Evolutionary conservation across 768 basidiomycete genomes (phyloP), one percentile per base, ranked within the genome.

Genomic region (Lentinula lateritia): DNA sequence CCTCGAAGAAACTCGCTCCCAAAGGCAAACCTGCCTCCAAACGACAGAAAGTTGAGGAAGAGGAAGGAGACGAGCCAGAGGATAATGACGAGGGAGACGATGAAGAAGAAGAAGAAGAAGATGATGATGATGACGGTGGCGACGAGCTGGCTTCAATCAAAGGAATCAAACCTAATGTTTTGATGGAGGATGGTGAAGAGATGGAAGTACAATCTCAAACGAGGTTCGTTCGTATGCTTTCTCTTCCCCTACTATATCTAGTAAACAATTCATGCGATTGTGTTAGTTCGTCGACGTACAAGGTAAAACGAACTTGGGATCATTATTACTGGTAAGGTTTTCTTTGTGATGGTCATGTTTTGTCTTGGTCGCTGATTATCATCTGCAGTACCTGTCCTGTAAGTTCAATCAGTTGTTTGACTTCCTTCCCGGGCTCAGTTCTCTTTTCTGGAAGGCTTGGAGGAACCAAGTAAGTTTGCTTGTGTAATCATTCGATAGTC

Each of bases 121-220:
- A 46, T n/a, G 58, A 39, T 13, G 32, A 7, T 10, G 56, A 32
- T 3, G 18, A 32, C 9, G 56, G 28, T 34, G 50, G 50, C 39
- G 82, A 83, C 66, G 82, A 80, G 65, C 77, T 84, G 18, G 76
- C 75, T 54, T 77, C 78, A 67, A 83, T 84, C 55, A 74, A 79
- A 63, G 83, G 83, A 13, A 69, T 82, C 58, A 79, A 79, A 66
- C 83, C 83, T 38, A 79, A 78, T 35, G 75, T 80, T 8, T 58
- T 72, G 53, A 66, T 84, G 3, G 67, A 64, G 34, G 83, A 83
- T 59, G 83, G 83, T 6, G 79, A 81, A 45, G 78, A 81, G 61
- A 71, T 69, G 34, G 79, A 82, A 60, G 77, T 80, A 18, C 76
- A 70, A 50, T 82, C 81, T 0, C 68, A 69, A 60, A 70, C 75